Base-by-base conservation (phyloP, 352 stramenopile species). In the Phytopythium montanum region DNA sequence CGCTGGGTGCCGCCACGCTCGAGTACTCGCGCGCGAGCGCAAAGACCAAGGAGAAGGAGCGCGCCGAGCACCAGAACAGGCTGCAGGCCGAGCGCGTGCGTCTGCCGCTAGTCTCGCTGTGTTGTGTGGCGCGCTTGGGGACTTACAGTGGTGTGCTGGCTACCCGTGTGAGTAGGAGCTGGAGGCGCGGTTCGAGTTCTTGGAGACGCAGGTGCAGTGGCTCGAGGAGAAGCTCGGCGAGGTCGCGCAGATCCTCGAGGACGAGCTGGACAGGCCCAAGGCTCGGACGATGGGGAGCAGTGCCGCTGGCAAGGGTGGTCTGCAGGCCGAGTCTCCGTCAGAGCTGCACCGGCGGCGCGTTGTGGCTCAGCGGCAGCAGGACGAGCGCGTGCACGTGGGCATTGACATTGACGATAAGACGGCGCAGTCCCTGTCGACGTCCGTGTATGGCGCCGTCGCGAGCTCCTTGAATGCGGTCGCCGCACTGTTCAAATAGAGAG, bases 1-100 rank as follows among this genome's bases (percentile, higher is more conserved):
- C 84, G 6, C 42, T 94, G 42, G 78, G 62, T 9, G 84, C 77
- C 21, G 84, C 84, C 29, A 85, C 75, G 18, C 79, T 88, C 39
- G 85, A 94, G 68, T 94, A 94, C 66, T 75, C 76, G 68, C 81
- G 85, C 60, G 84, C 80, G 23, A 77, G 64, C 28, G 64, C 69
- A 39, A 89, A 69, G 41, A 61, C 68, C 19, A 76, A 73, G 52
- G 77, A 76, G 25, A 89, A 90, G 53, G 80, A 92, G 62, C 65
- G 73, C 25, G 68, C 79, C 38, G 64, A 76, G 44, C 76, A 79
- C 56, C 78, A 89, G 59, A 59, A 70, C 53, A 69, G 77, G 58
- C 26, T 65, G 49, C 61, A 77, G 26, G 70, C 77, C 13, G 73
- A 91, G 62, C 60, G 64, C 16, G 67, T 76, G 42, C 50, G 56